phyloP scores from a whole-genome alignment of 495 filamentous ascomycete species.

The Xylaria grammica region DNA sequence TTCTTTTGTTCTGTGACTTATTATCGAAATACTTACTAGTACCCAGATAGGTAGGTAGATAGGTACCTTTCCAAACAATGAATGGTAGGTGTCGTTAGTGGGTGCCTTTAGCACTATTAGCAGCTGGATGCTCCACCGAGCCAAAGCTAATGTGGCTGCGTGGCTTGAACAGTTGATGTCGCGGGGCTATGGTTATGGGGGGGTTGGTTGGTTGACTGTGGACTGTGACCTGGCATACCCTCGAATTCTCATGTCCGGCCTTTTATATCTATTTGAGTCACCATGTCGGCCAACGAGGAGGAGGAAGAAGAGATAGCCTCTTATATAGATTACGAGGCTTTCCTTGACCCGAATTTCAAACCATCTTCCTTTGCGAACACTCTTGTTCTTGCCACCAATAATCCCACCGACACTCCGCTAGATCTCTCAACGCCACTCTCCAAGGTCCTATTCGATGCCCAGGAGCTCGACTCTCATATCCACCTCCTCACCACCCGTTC shows the following conservation, averaged over 20 bases:
- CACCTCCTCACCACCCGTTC: conserved; percentile 84
- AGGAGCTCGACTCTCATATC: conserved; percentile 96
- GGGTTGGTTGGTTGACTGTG: background rate
- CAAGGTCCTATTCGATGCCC: conserved; percentile 92
- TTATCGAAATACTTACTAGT: no score
- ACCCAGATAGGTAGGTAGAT: no score
- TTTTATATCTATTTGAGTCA: background rate
- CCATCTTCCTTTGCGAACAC: conserved; percentile 83
- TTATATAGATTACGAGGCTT: conserved; percentile 96
- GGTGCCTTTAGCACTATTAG: background rate
- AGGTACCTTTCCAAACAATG: no score
- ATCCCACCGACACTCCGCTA: conserved; percentile 84
- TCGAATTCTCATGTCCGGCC: background rate
- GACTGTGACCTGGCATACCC: background rate
- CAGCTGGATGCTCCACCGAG: background rate
- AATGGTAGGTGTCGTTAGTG: background rate
- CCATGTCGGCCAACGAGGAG: conserved; percentile 37
- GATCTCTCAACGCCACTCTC: conserved; percentile 95
- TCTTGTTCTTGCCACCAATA: conserved; percentile 87
- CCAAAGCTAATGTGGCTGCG: conserved; percentile 6
- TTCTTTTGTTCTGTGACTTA: no score
- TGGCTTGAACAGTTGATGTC: conserved; percentile 12
- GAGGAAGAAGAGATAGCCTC: conserved; percentile 68
- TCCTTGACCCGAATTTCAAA: conserved; percentile 83
- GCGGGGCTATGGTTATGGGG: background rate